A percentile compares a stretch with the other conserved stretches of the same genome.
phyloP scores from a whole-genome alignment of 78 protist species.

The Trichosphaerium sp. region DNA sequence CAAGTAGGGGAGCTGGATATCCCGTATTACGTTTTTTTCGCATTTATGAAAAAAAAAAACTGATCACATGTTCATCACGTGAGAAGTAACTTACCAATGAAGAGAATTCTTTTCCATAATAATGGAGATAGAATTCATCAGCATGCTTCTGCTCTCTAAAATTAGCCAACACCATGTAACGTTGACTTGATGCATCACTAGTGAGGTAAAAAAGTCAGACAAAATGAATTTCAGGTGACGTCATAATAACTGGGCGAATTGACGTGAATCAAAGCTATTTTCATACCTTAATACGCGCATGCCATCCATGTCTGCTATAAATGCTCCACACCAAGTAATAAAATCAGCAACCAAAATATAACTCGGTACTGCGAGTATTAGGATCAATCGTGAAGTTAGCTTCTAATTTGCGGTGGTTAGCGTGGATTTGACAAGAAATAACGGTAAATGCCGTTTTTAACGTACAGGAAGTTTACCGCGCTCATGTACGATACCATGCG shows the following conservation, averaged over 20 bases:
- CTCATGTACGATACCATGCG: constrained; percentile 10
- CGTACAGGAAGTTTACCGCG: constrained; percentile 29
- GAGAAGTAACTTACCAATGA: constrained; percentile 4
- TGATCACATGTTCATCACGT: neutral
- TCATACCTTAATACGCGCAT: too few species aligned
- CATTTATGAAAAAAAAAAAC: neutral
- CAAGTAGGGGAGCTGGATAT: too few species aligned
- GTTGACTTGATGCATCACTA: constrained; percentile 48
- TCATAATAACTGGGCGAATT: too few species aligned
- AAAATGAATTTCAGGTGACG: too few species aligned
- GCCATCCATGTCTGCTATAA: constrained; percentile 21
- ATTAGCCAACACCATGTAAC: constrained; percentile 48
- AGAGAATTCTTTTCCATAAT: constrained; percentile 49
- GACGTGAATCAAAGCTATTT: too few species aligned
- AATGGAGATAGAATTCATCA: constrained; percentile 40
- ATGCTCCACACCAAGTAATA: constrained; percentile 6
- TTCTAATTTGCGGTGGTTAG: constrained; percentile 1
- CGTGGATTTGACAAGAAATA: neutral
- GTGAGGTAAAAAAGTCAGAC: too few species aligned
- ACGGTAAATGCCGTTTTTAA: neutral
- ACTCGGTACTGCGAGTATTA: constrained; percentile 38
- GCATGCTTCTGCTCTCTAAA: constrained; percentile 20
- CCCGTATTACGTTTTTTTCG: neutral
- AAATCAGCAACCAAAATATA: constrained; percentile 39
- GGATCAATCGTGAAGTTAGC: constrained; percentile 15